Evolutionary conservation across 176 grass and related monocot genomes (phyloP).

Genomic region (Raddia distichophylla): DNA sequence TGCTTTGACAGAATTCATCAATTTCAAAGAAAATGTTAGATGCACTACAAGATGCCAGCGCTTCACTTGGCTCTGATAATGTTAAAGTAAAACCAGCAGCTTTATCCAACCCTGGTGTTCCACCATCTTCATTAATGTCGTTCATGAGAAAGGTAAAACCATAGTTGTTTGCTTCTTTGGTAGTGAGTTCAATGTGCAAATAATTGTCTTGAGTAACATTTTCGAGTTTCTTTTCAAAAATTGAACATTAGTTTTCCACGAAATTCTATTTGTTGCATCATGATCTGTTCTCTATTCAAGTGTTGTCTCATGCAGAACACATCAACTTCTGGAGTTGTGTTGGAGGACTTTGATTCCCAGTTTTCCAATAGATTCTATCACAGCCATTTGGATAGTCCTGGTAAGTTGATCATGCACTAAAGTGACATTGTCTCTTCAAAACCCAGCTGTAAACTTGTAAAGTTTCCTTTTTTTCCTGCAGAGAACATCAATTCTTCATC

Average conservation of each 20-base stretch:
- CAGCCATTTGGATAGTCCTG: conserved; percentile 74
- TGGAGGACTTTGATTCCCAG: conserved; percentile 89
- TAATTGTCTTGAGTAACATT: not conserved
- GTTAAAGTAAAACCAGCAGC: conserved; percentile 78
- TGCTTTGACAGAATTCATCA: conserved; percentile 63
- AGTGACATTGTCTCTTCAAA: conserved; percentile 22
- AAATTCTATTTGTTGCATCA: conserved; percentile 20
- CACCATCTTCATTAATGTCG: conserved; percentile 89
- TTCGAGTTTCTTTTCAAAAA: conserved; percentile 5
- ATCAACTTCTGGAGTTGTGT: conserved; percentile 86
- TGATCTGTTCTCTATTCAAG: conserved; percentile 35
- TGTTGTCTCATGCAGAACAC: conserved; percentile 55
- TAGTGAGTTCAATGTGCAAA: not conserved
- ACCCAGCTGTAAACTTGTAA: conserved; percentile 15
- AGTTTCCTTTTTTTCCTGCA: conserved; percentile 36
- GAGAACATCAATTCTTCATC: conserved; percentile 89
- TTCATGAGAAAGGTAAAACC: conserved; percentile 80
- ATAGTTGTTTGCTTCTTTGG: conserved; percentile 11
- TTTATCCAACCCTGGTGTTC: conserved; percentile 84
- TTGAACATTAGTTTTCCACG: not conserved
- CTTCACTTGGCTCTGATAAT: conserved; percentile 86
- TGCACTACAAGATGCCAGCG: conserved; percentile 74
- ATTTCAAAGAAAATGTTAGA: conserved; percentile 71
- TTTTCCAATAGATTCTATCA: conserved; percentile 90
- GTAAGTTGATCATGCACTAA: conserved; percentile 50